These are phyloP conservation scores for Pythium insidiosum DNA, from an alignment of 352 stramenopile species.

Conservation along the genomic window DNA sequence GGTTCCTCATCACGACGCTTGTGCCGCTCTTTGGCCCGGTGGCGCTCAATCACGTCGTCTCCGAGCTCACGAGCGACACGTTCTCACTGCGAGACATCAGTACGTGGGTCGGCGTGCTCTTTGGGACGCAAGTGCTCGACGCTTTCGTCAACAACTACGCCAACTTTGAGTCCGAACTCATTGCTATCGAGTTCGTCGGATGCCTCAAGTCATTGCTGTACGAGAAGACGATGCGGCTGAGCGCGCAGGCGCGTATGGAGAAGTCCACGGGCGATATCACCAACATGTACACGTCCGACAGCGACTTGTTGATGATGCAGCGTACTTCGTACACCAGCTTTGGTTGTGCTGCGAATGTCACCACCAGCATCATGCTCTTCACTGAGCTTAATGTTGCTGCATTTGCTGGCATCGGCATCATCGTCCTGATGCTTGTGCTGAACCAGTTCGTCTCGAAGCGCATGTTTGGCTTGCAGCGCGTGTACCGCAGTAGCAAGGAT, in stretches of 20 bases:
- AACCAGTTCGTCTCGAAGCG: conserved; percentile 26
- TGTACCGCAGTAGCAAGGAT: conserved; percentile 34
- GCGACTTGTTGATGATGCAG: conserved; percentile 24
- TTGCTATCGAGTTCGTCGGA: conserved; percentile 35
- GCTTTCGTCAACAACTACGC: conserved; percentile 29
- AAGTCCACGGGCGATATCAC: conserved; percentile 36
- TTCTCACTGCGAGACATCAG: conserved; percentile 14
- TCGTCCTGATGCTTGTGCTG: conserved; percentile 23
- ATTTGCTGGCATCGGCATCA: conserved; percentile 29
- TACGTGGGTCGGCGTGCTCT: conserved; percentile 25
- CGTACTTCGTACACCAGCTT: conserved; percentile 39
- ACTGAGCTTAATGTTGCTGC: conserved; percentile 26
- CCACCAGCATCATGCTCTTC: conserved; percentile 37
- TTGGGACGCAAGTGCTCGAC: conserved; percentile 31
- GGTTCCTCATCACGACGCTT: conserved; percentile 27
- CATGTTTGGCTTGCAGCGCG: conserved; percentile 20
- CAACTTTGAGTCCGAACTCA: conserved; percentile 27
- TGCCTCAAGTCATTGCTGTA: conserved; percentile 37
- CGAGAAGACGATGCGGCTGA: conserved; percentile 32
- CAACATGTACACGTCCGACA: conserved; percentile 46
- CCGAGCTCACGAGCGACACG: conserved; percentile 12
- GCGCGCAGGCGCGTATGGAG: conserved; percentile 20
- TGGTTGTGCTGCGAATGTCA: conserved; percentile 40
- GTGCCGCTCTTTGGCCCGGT: conserved; percentile 29
- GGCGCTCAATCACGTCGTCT: conserved; percentile 24